Evolutionary conservation across 176 grass and related monocot species (phyloP).

Genomic region (Ensete ventricosum): DNA sequence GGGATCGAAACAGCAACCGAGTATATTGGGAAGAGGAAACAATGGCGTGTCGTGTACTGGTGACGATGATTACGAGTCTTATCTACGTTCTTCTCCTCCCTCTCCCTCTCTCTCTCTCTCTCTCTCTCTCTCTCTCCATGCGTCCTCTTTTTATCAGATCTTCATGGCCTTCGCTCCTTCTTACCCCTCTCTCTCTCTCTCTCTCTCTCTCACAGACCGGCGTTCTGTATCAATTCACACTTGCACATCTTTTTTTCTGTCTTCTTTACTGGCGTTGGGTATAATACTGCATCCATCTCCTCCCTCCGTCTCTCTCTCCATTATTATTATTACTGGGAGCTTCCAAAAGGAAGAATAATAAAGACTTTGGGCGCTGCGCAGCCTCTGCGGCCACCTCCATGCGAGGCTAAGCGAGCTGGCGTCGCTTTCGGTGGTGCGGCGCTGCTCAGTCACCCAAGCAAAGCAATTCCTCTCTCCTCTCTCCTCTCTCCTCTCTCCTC

Average conservation of each 20-base stretch:
- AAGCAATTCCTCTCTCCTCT: neutral
- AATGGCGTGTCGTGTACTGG: neutral
- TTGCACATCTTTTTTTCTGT: no score
- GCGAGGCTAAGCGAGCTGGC: slow-evolving; percentile 8
- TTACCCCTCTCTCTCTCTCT: neutral
- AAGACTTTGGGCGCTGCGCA: neutral
- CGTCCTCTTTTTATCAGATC: no score
- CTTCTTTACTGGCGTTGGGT: no score
- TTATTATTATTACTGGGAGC: no score
- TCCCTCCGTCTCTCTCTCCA: no score
- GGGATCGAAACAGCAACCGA: neutral
- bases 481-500: no score
- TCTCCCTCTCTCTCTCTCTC: neutral
- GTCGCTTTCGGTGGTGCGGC: slow-evolving; percentile 65
- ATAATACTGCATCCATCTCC: no score
- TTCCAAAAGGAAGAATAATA: slow-evolving; percentile 3
- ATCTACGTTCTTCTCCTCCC: neutral
- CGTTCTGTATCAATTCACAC: neutral
- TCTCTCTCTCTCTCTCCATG: neutral
- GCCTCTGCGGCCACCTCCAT: neutral
- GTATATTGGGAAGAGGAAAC: slow-evolving; percentile 9
- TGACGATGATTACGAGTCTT: neutral
- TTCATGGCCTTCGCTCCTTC: no score
- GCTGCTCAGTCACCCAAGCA: slow-evolving; percentile 11
- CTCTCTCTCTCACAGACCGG: neutral